phyloP scores from a whole-genome alignment of 768 basidiomycete species.

The Boletus pseudopeckii region DNA sequence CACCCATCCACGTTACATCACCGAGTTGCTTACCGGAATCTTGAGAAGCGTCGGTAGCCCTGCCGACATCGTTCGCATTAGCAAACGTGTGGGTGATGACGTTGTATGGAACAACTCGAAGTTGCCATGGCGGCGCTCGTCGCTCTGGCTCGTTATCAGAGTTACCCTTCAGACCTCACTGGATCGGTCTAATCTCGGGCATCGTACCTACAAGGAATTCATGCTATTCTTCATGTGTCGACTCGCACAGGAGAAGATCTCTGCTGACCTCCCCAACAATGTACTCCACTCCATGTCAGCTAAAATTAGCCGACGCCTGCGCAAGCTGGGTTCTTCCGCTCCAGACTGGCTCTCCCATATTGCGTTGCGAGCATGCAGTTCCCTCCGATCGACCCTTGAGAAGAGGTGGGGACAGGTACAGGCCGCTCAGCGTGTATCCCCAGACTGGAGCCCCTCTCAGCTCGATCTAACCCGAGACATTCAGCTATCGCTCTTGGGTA shows the following conservation, averaged over 20 bases:
- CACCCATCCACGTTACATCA: slow-evolving; percentile 45
- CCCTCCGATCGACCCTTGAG: slow-evolving; percentile 24
- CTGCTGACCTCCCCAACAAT: slow-evolving; percentile 27
- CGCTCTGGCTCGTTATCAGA: too few relatives aligned
- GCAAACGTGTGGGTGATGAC: too few relatives aligned
- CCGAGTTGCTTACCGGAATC: slow-evolving; percentile 45
- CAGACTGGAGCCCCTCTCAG: neutral
- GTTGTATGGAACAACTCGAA: neutral
- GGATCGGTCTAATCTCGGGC: too few relatives aligned
- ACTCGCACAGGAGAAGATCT: neutral
- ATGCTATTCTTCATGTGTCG: too few relatives aligned
- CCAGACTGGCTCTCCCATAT: slow-evolving; percentile 16
- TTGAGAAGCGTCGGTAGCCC: slow-evolving; percentile 38
- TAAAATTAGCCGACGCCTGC: slow-evolving; percentile 37
- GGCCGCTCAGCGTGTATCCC: slow-evolving; percentile 21
- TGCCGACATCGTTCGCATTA: neutral
- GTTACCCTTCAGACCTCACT: too few relatives aligned
- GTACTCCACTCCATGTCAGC: slow-evolving; percentile 35
- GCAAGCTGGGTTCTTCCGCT: slow-evolving; percentile 31
- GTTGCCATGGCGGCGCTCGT: too few relatives aligned
- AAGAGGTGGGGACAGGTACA: slow-evolving; percentile 37
- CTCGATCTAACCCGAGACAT: slow-evolving; percentile 32
- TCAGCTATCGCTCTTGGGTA: slow-evolving; percentile 31
- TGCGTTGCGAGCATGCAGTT: slow-evolving; percentile 8
- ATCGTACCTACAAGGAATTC: too few relatives aligned